These are phyloP conservation scores for Colletotrichum magnum DNA, from an alignment of 2,329 filamentous ascomycete genomes.

Conservation along the genomic window DNA sequence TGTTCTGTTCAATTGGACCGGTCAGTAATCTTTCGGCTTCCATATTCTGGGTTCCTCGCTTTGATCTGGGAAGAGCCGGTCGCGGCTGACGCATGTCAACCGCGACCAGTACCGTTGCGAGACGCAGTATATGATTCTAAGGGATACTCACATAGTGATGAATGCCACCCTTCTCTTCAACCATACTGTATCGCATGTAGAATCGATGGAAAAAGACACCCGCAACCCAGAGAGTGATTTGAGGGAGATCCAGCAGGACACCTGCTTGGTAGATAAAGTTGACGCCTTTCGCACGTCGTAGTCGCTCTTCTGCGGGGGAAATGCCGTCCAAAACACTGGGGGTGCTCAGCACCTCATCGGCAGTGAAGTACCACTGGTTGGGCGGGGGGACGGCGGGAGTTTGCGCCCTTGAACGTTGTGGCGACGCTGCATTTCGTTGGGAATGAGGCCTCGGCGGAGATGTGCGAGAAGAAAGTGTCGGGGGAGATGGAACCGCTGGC, in stretches of 20 bases:
- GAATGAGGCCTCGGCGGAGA: constrained; percentile 67
- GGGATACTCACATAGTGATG: constrained; percentile 84
- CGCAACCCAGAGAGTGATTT: constrained; percentile 92
- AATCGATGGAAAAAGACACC: constrained; percentile 97
- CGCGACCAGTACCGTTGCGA: constrained; percentile 1
- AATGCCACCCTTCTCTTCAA: constrained; percentile 80
- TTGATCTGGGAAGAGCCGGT: constrained; percentile 32
- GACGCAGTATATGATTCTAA: neutral
- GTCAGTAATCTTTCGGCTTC: constrained; percentile 31
- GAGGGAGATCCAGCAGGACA: constrained; percentile 90
- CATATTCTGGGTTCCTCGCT: constrained; percentile 33
- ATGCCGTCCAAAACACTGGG: constrained; percentile 90
- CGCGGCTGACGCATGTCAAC: constrained; percentile 37
- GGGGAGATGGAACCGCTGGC: constrained; percentile 73
- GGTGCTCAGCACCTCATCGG: constrained; percentile 84
- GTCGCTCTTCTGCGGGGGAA: constrained; percentile 80
- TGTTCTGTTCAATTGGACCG: constrained; percentile 66
- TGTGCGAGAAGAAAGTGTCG: constrained; percentile 67
- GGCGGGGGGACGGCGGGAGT: constrained; percentile 49
- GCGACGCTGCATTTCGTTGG: constrained; percentile 59
- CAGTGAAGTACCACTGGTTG: constrained; percentile 90
- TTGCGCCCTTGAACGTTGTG: constrained; percentile 46
- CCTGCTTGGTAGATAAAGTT: constrained; percentile 98
- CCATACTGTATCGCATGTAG: constrained; percentile 90
- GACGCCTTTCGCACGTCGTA: constrained; percentile 88